Conservation (phyloP, 192 early-diverging fungal species). For the Linnemannia hyalina region DNA sequence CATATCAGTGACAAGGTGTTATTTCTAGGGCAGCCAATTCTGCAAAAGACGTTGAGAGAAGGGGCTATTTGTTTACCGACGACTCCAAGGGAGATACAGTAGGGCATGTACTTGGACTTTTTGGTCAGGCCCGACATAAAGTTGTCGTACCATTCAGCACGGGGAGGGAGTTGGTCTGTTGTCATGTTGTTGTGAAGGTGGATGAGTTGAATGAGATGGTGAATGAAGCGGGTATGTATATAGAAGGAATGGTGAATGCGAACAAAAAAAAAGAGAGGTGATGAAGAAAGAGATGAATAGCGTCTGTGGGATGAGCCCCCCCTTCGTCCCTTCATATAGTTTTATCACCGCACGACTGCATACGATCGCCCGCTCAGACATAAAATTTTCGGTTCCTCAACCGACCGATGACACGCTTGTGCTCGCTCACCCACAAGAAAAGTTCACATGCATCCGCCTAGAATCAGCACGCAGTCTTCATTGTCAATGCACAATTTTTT, state of each 20-base stretch:
- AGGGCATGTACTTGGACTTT: neutral
- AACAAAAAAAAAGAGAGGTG: neutral
- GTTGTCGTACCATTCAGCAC: slow-evolving; percentile 17
- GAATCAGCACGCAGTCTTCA: too few relatives aligned
- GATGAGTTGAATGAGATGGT: neutral
- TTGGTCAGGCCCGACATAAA: neutral
- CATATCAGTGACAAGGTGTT: neutral
- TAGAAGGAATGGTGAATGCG: neutral
- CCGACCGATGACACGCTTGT: too few relatives aligned
- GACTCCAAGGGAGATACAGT: neutral
- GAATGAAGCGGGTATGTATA: neutral
- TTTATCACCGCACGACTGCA: too few relatives aligned
- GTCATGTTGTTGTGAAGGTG: neutral
- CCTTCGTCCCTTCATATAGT: too few relatives aligned
- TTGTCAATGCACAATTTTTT: neutral
- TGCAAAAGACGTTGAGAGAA: neutral
- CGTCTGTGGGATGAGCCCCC: too few relatives aligned
- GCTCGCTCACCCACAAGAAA: neutral
- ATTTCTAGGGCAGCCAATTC: neutral
- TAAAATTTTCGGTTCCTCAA: too few relatives aligned
- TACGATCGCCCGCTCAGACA: too few relatives aligned
- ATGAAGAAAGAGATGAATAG: neutral
- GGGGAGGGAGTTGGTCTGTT: neutral
- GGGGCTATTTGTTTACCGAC: neutral
- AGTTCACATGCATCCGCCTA: neutral